These are phyloP conservation scores for Hypocrella siamensis DNA, from an alignment of 2,329 filamentous ascomycete genomes.

Conservation along the genomic window DNA sequence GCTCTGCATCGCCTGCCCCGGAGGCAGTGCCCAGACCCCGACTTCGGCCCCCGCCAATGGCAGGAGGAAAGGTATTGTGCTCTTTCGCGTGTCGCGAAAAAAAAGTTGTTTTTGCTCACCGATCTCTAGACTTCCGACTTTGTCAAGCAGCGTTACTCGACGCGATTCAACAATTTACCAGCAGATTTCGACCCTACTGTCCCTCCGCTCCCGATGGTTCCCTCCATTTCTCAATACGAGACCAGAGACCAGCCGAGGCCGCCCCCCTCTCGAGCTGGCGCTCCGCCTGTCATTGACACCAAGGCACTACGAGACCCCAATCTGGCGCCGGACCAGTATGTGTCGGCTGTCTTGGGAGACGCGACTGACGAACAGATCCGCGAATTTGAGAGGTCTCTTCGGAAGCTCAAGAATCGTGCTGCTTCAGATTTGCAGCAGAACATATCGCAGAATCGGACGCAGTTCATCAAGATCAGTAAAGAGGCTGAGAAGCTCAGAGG, in stretches of 20 bases:
- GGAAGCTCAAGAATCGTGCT: conserved; percentile 62
- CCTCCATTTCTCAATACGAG: conserved; percentile 43
- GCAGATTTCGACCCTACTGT: conserved; percentile 51
- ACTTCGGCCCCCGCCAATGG: conserved; percentile 30
- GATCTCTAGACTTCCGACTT: conserved; percentile 52
- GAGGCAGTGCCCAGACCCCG: conserved; percentile 21
- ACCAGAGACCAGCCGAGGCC: conserved; percentile 32
- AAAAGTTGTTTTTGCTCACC: conserved; percentile 12
- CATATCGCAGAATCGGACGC: conserved; percentile 90
- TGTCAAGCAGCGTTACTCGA: conserved; percentile 89
- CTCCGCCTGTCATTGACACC: conserved; percentile 55
- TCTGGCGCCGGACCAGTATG: conserved; percentile 65
- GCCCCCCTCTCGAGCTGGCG: conserved; percentile 35
- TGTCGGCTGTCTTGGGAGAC: conserved; percentile 59
- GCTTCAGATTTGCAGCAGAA: conserved; percentile 82
- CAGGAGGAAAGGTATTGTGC: conserved; percentile 36
- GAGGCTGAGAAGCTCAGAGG: conserved; percentile 95
- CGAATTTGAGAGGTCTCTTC: conserved; percentile 62
- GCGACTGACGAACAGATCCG: conserved; percentile 78
- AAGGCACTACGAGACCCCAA: conserved; percentile 67
- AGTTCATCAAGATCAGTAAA: conserved; percentile 99
- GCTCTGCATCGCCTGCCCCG: conserved; percentile 7
- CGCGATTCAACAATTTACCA: conserved; percentile 69
- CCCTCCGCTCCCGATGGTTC: conserved; percentile 57
- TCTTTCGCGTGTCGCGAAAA: conserved; percentile 1